Percentiles rank a stretch among this genome's conserved stretches.
Evolutionary conservation across 768 basidiomycete species (phyloP).

Genomic region (Nidularia pulvinata): DNA sequence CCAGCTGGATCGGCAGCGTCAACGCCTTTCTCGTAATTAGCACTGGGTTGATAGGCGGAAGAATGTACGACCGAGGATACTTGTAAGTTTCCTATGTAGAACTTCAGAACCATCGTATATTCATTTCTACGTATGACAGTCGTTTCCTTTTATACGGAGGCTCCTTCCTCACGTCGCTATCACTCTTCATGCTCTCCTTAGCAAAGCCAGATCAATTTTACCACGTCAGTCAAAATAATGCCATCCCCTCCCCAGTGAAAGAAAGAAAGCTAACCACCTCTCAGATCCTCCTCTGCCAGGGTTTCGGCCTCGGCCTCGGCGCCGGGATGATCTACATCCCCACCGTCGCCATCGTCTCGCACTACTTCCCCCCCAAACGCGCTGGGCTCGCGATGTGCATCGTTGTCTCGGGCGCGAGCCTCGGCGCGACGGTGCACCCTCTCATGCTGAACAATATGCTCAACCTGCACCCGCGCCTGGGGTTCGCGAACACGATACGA

Average conservation of each 20-base stretch:
- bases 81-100: slow-evolving; percentile 30
- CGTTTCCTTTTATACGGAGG: slow-evolving; percentile 29
- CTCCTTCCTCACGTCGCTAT: slow-evolving; percentile 27
- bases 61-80: slow-evolving; percentile 45
- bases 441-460: slow-evolving; percentile 39
- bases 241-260: background rate
- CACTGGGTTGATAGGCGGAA: slow-evolving; percentile 35
- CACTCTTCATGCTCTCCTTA: slow-evolving; percentile 45
- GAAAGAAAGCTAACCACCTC: background rate
- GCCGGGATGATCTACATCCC: slow-evolving; percentile 38
- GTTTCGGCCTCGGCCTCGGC: slow-evolving; percentile 39
- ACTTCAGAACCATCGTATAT: too few species aligned
- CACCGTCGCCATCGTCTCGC: slow-evolving; percentile 33
- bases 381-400: slow-evolving; percentile 39
- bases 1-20: slow-evolving; percentile 27
- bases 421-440: slow-evolving; percentile 32
- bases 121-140: slow-evolving; percentile 8
- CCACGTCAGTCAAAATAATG: slow-evolving; percentile 33
- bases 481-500: background rate
- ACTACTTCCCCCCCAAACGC: slow-evolving; percentile 36
- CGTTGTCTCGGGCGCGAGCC: slow-evolving; percentile 7
- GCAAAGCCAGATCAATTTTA: slow-evolving; percentile 38
- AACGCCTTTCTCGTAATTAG: slow-evolving; percentile 42
- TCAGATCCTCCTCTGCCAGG: slow-evolving; percentile 40
- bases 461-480: background rate